Percentiles rank a stretch among this genome's conserved stretches.
Evolutionary conservation across 2,329 filamentous ascomycete species (phyloP).

Genomic region (Fusarium nygamai): DNA sequence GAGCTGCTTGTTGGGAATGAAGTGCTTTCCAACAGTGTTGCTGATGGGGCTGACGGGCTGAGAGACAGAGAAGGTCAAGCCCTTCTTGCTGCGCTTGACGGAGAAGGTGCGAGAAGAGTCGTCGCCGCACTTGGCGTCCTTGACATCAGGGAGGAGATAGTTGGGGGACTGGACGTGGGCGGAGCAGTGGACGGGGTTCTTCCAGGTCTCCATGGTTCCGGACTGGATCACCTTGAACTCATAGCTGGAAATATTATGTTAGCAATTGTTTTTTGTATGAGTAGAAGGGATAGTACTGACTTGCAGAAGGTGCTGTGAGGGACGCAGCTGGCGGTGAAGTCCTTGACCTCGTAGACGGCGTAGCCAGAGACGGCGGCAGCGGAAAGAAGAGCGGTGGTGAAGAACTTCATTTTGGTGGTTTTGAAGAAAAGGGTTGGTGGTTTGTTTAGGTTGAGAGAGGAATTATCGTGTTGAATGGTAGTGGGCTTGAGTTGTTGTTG

Average conservation of each 20-base stretch:
- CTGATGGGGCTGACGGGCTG: conserved; percentile 42
- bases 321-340: conserved; percentile 24
- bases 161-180: conserved; percentile 30
- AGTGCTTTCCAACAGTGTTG: conserved; percentile 41
- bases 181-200: conserved; percentile 37
- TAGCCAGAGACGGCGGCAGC: conserved; percentile 7
- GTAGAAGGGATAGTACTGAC: not conserved
- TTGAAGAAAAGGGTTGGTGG: not conserved
- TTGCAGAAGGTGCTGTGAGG: conserved; percentile 20
- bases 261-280: not conserved
- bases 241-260: not conserved
- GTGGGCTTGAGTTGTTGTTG: not conserved
- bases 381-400: conserved; percentile 15
- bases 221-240: conserved; percentile 26
- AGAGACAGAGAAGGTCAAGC: conserved; percentile 42
- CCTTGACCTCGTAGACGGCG: conserved; percentile 9
- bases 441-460: not conserved
- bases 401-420: conserved; percentile 34
- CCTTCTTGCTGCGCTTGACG: conserved; percentile 35
- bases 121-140: conserved; percentile 43
- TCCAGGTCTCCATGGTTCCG: conserved; percentile 39
- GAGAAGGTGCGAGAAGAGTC: conserved; percentile 45
- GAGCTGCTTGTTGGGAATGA: conserved; percentile 35
- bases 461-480: too few relatives aligned
- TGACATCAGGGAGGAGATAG: conserved; percentile 45